Conservation (phyloP, 345 rosid species). For the Pugionium dolabratum region DNA sequence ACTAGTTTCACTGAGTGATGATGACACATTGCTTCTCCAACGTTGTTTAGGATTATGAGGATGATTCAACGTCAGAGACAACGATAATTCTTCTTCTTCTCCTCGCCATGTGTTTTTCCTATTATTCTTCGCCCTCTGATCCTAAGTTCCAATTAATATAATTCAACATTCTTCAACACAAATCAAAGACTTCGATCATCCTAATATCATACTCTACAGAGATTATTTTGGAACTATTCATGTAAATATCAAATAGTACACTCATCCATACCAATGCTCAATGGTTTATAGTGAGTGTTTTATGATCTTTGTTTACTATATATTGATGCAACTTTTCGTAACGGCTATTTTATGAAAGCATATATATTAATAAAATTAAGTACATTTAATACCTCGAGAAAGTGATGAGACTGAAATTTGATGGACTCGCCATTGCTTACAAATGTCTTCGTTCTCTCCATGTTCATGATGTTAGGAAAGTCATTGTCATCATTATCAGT, state of each 20-base stretch:
- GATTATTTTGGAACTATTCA: too few species aligned
- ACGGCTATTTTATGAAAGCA: slow-evolving; percentile 25
- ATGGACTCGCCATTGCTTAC: slow-evolving; percentile 39
- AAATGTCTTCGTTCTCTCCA: slow-evolving; percentile 42
- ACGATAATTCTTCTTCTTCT: slow-evolving; percentile 32
- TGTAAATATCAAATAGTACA: too few species aligned
- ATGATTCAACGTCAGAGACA: slow-evolving; percentile 36
- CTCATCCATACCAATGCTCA: slow-evolving; percentile 23
- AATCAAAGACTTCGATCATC: too few species aligned
- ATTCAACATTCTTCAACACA: too few species aligned
- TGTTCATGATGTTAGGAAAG: slow-evolving; percentile 42
- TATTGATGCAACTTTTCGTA: slow-evolving; percentile 25
- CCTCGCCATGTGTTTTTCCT: slow-evolving; percentile 30
- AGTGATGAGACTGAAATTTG: slow-evolving; percentile 42
- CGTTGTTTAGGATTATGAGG: slow-evolving; percentile 17
- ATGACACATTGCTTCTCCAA: slow-evolving; percentile 40
- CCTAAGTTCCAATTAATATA: neutral
- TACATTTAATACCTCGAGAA: slow-evolving; percentile 37
- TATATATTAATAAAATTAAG: neutral
- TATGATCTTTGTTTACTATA: neutral
- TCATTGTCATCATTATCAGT: slow-evolving; percentile 44
- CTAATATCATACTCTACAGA: too few species aligned
- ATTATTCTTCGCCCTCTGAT: slow-evolving; percentile 18
- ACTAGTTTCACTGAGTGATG: slow-evolving; percentile 35
- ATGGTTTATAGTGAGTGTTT: slow-evolving; percentile 24